A percentile compares a stretch with the other conserved stretches of the same genome.
These are phyloP conservation scores for Onygenales sp. DNA, from an alignment of 2,329 filamentous ascomycete species.

Conservation along the genomic window DNA sequence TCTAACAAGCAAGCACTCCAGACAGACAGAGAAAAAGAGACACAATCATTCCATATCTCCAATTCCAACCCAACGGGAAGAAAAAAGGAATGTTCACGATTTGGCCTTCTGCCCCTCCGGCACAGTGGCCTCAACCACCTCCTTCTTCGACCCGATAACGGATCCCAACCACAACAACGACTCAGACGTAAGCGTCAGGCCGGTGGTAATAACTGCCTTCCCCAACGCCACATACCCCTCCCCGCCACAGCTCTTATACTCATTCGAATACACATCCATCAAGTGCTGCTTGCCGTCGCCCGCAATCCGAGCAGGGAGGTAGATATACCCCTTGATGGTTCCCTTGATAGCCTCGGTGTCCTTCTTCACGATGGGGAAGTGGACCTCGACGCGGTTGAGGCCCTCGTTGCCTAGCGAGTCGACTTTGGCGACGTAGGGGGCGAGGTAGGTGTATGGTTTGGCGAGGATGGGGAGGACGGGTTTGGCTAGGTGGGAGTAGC, in stretches of 20 bases:
- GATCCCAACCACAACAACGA: slow-evolving; percentile 46
- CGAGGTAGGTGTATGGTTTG: slow-evolving; percentile 71
- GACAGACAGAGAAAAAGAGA: too few species aligned
- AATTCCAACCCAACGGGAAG: too few species aligned
- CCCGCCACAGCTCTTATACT: slow-evolving; percentile 40
- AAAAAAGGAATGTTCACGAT: too few species aligned
- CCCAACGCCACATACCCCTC: slow-evolving; percentile 56
- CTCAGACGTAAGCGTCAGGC: slow-evolving; percentile 57
- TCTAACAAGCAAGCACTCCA: too few species aligned
- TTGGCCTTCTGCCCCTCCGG: too few species aligned
- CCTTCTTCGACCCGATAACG: neutral
- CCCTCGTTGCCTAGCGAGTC: slow-evolving; percentile 66
- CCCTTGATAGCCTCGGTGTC: slow-evolving; percentile 61
- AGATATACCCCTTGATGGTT: slow-evolving; percentile 52
- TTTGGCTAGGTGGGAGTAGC: slow-evolving; percentile 66
- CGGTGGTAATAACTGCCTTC: slow-evolving; percentile 60
- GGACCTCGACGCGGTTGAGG: slow-evolving; percentile 57
- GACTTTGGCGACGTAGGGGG: slow-evolving; percentile 74
- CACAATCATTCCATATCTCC: too few species aligned
- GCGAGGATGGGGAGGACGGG: slow-evolving; percentile 72
- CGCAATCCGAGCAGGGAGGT: slow-evolving; percentile 54
- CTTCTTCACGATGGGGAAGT: slow-evolving; percentile 66
- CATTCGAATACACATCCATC: slow-evolving; percentile 31
- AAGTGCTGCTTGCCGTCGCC: slow-evolving; percentile 44
- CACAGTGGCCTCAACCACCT: neutral